Conservation (phyloP, 2,329 filamentous ascomycete species). For the Coniochaeta prunicola region DNA sequence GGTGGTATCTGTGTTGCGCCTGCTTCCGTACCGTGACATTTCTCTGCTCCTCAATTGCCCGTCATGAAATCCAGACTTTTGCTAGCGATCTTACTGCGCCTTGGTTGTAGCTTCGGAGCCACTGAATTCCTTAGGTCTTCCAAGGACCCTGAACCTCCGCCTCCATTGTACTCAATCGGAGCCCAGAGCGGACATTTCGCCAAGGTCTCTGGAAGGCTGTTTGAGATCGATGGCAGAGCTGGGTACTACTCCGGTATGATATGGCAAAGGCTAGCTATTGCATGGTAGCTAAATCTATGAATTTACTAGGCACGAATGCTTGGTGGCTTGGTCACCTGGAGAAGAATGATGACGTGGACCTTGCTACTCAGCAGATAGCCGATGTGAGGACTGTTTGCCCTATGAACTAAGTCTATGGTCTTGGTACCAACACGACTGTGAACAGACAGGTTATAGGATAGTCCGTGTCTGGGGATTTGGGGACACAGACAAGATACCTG, state of each 20-base stretch:
- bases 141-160: neutral
- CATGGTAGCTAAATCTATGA: neutral
- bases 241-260: slow-evolving; percentile 8
- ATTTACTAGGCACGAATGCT: slow-evolving; percentile 7
- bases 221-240: slow-evolving; percentile 9
- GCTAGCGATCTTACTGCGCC: neutral
- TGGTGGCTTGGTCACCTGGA: slow-evolving; percentile 10
- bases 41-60: too few species aligned
- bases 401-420: neutral
- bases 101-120: neutral
- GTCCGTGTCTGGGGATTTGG: slow-evolving; percentile 58
- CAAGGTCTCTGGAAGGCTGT: slow-evolving; percentile 6
- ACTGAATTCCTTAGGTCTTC: neutral
- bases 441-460: slow-evolving; percentile 44
- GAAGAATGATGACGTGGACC: slow-evolving; percentile 9
- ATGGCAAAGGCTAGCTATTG: neutral
- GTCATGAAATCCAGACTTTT: neutral
- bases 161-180: slow-evolving; percentile 7
- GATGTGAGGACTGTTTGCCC: slow-evolving; percentile 1
- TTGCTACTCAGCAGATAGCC: slow-evolving; percentile 8
- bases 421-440: neutral
- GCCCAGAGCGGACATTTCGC: slow-evolving; percentile 6
- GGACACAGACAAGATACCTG: slow-evolving; percentile 38
- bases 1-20: neutral
- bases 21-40: neutral